Evolutionary conservation across 495 filamentous ascomycete species (phyloP).

Genomic region (Annulohypoxylon bovei): DNA sequence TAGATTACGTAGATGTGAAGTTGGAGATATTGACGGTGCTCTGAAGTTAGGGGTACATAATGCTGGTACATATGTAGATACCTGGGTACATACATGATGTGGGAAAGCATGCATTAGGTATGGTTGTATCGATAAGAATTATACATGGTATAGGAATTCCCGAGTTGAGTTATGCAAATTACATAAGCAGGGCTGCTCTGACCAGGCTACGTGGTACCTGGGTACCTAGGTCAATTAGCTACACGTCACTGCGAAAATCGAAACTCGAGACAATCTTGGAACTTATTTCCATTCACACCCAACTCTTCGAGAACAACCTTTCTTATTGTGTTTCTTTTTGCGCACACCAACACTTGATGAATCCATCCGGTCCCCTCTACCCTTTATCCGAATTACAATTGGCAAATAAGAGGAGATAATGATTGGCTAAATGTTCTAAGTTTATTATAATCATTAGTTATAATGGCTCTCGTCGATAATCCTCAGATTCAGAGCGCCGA

Average conservation of each 20-base stretch:
- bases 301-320: not conserved
- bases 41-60: not conserved
- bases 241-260: conserved; percentile 21
- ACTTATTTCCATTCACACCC: not conserved
- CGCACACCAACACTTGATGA: conserved; percentile 14
- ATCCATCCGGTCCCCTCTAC: not conserved
- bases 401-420: conserved; percentile 1
- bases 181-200: no score
- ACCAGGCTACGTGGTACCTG: no score
- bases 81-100: not conserved
- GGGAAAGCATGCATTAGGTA: no score
- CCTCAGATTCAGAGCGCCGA: conserved; percentile 87
- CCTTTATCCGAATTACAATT: not conserved
- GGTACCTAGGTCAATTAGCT: conserved; percentile 5
- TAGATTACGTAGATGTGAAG: conserved; percentile 25
- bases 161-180: no score
- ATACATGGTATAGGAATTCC: no score
- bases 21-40: conserved; percentile 33
- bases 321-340: not conserved
- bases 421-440: conserved; percentile 2
- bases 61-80: not conserved
- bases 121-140: no score
- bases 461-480: conserved; percentile 83
- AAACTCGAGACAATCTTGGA: not conserved
- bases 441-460: no score